Evolutionary conservation across 176 grass and related monocot genomes (phyloP), one percentile per base, ranked within the genome.

Genomic region (Oryza meridionalis): DNA sequence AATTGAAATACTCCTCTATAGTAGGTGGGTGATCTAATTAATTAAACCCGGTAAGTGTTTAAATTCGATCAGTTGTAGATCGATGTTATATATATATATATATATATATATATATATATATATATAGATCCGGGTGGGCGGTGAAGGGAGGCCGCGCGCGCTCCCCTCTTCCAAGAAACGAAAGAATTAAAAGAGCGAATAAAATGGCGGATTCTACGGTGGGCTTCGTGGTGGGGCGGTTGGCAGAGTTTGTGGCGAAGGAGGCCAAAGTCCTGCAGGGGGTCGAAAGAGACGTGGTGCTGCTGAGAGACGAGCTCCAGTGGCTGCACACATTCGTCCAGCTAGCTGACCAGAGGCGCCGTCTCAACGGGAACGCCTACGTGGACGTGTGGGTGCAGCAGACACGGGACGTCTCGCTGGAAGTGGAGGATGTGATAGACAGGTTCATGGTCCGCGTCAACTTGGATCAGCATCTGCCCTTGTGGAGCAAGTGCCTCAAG

Each of bases 241-340:
- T 69, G 6, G 15, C 11, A 7, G 67, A 69, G 6, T 40, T 69
- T 7, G 15, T 11, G 5, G 67, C 10, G 32, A 21, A 19, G 67
- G 67, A 69, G 67, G 31, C 67, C 29, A 7, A 2, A 1, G 6
- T 19, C 6, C 32, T 69, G 3, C 1, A 21, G 7, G 67, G 21
- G 32, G 67, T 69, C 3, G 67, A 16, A 13, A 38, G 1, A 27
- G 67, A 69, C 5, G 32, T 69, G 32, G 15, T 38, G 67, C 67
- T 69, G 16, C 11, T 69, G 32, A 38, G 16, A 21, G 67, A 69
- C 67, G 37, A 69, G 67, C 67, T 69, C 4, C 32, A 69, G 33
- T 69, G 67, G 67, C 32, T 69, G 67, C 67, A 69, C 3, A 69
- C 67, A 1, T 69, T 69, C 67, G 31, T 69, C 25, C 67, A 40